These are phyloP conservation scores for Glutinoglossum americanum DNA, from an alignment of 495 filamentous ascomycete species.

Conservation along the genomic window DNA sequence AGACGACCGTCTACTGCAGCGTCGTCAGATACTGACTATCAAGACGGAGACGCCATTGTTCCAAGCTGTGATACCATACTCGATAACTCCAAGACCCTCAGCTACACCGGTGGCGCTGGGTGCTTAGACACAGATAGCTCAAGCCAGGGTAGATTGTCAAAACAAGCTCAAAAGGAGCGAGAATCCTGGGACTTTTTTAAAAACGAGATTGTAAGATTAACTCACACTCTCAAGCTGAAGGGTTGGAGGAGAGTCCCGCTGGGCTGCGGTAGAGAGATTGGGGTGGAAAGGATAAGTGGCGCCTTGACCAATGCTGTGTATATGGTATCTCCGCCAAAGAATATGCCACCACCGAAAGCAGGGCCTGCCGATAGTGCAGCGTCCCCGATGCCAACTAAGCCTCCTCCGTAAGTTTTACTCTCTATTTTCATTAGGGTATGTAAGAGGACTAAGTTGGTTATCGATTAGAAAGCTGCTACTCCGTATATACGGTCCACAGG, in stretches of 20 bases:
- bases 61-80: conserved; percentile 59
- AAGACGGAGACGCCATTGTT: conserved; percentile 46
- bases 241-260: conserved; percentile 74
- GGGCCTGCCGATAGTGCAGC: conserved; percentile 19
- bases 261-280: conserved; percentile 46
- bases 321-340: conserved; percentile 61
- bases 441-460: not conserved
- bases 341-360: conserved; percentile 20
- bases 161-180: conserved; percentile 34
- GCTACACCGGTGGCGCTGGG: conserved; percentile 41
- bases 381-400: conserved; percentile 23
- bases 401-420: conserved; percentile 22
- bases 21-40: conserved; percentile 66
- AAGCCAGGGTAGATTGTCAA: conserved; percentile 3
- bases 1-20: conserved; percentile 11
- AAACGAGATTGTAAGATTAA: conserved; percentile 65
- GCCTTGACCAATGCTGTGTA: conserved; percentile 94
- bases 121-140: conserved; percentile 22
- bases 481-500: conserved; percentile 87
- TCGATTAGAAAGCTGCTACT: conserved; percentile 53
- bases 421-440: not conserved
- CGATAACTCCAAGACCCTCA: conserved; percentile 73
- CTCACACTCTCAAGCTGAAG: conserved; percentile 74
- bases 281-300: conserved; percentile 70
- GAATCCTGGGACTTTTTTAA: conserved; percentile 69